Percentiles rank a stretch among this genome's conserved stretches.
phyloP scores from a whole-genome alignment of 768 basidiomycete species.

The Rhodotorula sphaerocarpa region DNA sequence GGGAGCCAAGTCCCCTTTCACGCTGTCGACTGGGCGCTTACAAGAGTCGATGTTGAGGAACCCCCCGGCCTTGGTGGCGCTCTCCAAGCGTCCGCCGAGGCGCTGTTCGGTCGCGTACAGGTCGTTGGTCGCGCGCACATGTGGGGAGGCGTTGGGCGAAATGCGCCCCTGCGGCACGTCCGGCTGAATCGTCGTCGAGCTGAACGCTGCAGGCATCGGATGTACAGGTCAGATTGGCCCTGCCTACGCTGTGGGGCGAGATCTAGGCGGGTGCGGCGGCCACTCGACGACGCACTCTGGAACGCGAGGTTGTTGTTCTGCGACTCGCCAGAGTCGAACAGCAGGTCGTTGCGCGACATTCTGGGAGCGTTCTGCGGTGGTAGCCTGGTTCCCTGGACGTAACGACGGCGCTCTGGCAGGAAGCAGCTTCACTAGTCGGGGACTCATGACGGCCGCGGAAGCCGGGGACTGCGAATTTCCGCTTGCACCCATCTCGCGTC shows the following conservation, averaged over 20 bases:
- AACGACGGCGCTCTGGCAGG: too few species aligned
- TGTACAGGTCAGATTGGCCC: too few species aligned
- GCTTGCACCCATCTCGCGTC: too few species aligned
- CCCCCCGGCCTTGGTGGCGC: slow-evolving; percentile 30
- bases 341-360: slow-evolving; percentile 15
- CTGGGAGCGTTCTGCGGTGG: too few species aligned
- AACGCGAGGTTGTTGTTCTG: background rate
- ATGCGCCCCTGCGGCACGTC: slow-evolving; percentile 28
- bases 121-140: slow-evolving; percentile 2
- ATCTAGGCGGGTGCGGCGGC: too few species aligned
- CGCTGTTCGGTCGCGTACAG: slow-evolving; percentile 13
- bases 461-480: too few species aligned
- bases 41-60: slow-evolving; percentile 33
- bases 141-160: slow-evolving; percentile 24
- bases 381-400: too few species aligned
- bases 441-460: too few species aligned
- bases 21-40: background rate
- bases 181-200: slow-evolving; percentile 14
- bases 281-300: background rate
- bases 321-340: slow-evolving; percentile 19
- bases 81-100: slow-evolving; percentile 16
- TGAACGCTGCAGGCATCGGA: slow-evolving; percentile 6
- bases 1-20: too few species aligned
- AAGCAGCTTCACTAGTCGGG: too few species aligned
- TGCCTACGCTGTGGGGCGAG: too few species aligned